Evolutionary conservation across 495 filamentous ascomycete genomes (phyloP), one percentile per base, ranked within the genome.

Genomic region (Evernia prunastri): DNA sequence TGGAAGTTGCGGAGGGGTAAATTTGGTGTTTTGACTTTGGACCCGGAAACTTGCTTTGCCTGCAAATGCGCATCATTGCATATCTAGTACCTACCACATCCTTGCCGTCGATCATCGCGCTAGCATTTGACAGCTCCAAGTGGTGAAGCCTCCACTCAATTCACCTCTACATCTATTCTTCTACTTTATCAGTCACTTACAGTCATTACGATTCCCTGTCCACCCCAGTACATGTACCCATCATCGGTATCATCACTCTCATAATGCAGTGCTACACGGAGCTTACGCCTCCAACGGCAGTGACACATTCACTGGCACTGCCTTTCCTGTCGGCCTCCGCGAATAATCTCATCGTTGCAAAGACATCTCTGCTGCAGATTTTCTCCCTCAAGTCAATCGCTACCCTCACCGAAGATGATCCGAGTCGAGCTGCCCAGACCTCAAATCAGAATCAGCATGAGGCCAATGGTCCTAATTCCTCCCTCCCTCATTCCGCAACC

Each of bases 301-400:
- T 99, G 71, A 91, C 91, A 63, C 89, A 96, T 77, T 89, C 93
- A 42, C 73, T 97, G 70, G 82, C 81, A 51, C 75, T 96, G 23
- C 84, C 91, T 27, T 93, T 99, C 70, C 76, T 87, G 49, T 86
- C 86, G 36, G 76, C 89, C 20, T 84, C 86, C 58, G 85, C 88
- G 64, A 86, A 82, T 70, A 97, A 97, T 72, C 82, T 97, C 66
- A 76, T 96, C 61, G 86, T 97, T 75, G 90, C 89, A 40, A 92
- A 90, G 78, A 89, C 89, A 57, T 96, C 92, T 33, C 80, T 97
- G 42, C 85, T 98, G 40, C 94, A 97, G 73, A 86, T 97, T 68
- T 97, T 96, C 75, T 76, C 79, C 9, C 65, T 78, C 63, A 78
- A 75, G 61, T 66, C 69, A 12, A 63, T 76, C 37, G 72, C 75